Evolutionary conservation across 2,329 filamentous ascomycete genomes (phyloP).

Genomic region (Fusarium penzigii): DNA sequence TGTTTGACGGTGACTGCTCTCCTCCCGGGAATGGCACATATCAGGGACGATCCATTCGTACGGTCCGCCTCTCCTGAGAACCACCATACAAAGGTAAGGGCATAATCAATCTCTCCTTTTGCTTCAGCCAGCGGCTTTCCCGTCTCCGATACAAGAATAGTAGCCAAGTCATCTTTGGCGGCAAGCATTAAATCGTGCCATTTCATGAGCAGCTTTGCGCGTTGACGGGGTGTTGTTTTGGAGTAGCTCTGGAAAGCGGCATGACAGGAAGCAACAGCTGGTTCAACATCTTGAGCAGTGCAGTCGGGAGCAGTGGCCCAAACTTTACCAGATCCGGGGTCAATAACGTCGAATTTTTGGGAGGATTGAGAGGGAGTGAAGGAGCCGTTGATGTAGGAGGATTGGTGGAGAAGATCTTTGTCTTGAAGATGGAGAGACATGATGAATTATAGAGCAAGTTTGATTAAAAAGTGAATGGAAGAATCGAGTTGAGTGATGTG

Average conservation of each 20-base stretch:
- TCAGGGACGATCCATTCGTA: conserved; percentile 59
- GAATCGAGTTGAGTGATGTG: too few relatives aligned
- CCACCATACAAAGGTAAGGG: conserved; percentile 56
- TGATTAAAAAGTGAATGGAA: too few relatives aligned
- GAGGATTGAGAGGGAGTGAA: neutral
- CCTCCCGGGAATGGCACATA: conserved; percentile 61
- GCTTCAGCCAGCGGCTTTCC: conserved; percentile 59
- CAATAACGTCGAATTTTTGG: neutral
- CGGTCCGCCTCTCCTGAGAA: conserved; percentile 50
- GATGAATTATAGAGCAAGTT: too few relatives aligned
- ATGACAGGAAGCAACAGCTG: neutral
- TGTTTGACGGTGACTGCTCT: conserved; percentile 70
- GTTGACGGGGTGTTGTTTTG: conserved; percentile 7
- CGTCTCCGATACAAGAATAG: conserved; percentile 48
- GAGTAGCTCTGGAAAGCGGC: conserved; percentile 1
- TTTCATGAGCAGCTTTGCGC: conserved; percentile 36
- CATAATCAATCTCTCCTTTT: conserved; percentile 56
- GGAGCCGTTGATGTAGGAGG: neutral
- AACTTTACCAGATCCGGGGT: neutral
- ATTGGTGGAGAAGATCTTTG: neutral
- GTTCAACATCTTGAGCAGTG: neutral
- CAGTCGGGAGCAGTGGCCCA: neutral
- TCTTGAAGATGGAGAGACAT: neutral
- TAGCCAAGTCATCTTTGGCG: conserved; percentile 40
- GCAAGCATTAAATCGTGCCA: conserved; percentile 40